phyloP scores from a whole-genome alignment of 2,329 filamentous ascomycete species.

The Hymenoscyphus fraxineus region DNA sequence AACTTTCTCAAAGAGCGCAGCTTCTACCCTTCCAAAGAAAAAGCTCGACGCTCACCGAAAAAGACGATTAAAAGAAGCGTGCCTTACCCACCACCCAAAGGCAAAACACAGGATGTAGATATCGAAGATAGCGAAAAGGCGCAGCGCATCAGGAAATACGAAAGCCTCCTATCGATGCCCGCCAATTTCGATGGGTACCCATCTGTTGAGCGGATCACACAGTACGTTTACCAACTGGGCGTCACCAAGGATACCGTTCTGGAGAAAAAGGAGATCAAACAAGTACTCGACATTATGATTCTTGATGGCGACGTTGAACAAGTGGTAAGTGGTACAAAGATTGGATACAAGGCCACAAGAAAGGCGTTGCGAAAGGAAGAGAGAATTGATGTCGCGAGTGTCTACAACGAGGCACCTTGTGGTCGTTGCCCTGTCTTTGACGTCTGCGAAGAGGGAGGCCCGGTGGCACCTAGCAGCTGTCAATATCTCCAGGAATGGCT shows the following conservation, averaged over 20 bases:
- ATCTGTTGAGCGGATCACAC: conserved; percentile 73
- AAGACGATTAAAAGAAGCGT: conserved; percentile 44
- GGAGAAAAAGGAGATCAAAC: conserved; percentile 72
- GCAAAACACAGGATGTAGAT: conserved; percentile 12
- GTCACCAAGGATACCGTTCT: conserved; percentile 52
- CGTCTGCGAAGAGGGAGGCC: conserved; percentile 84
- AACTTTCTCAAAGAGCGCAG: conserved; percentile 68
- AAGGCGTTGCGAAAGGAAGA: conserved; percentile 34
- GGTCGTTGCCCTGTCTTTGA: conserved; percentile 91
- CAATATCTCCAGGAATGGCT: conserved; percentile 91
- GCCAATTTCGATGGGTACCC: conserved; percentile 74
- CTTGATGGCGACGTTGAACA: conserved; percentile 82
- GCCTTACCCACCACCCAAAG: conserved; percentile 41
- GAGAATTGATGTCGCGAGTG: conserved; percentile 39
- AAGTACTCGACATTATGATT: conserved; percentile 82
- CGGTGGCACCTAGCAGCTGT: conserved; percentile 84
- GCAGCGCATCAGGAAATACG: conserved; percentile 12
- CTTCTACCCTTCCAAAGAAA: conserved; percentile 47
- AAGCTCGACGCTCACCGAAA: conserved; percentile 45
- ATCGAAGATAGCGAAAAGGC: conserved; percentile 22
- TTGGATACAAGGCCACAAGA: conserved; percentile 36
- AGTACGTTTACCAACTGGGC: conserved; percentile 54
- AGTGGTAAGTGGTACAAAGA: conserved; percentile 36
- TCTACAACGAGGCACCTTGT: conserved; percentile 80
- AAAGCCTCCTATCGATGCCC: conserved; percentile 46